These are phyloP conservation scores for Boletus huronensis DNA, from an alignment of 768 basidiomycete species.

Conservation along the genomic window DNA sequence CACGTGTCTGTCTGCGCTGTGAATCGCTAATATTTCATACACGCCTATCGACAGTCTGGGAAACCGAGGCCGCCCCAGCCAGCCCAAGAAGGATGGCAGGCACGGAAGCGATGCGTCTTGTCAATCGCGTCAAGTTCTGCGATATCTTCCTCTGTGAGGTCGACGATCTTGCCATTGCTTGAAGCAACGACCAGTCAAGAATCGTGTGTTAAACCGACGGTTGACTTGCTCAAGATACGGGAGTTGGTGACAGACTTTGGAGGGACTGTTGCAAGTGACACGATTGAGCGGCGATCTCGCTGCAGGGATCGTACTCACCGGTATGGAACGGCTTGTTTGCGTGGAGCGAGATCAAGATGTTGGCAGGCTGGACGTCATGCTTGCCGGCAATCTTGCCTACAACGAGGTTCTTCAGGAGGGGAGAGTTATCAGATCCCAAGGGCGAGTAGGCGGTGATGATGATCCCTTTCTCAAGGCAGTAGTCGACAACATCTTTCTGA, in stretches of 20 bases:
- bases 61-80: conserved; percentile 60
- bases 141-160: conserved; percentile 59
- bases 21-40: not conserved
- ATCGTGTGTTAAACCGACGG: not conserved
- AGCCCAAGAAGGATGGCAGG: conserved; percentile 59
- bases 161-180: conserved; percentile 55
- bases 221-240: conserved; percentile 50
- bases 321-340: conserved; percentile 59
- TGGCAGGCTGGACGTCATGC: conserved; percentile 53
- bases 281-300: not conserved
- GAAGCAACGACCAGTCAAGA: not conserved
- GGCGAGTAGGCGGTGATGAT: conserved; percentile 73
- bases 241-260: conserved; percentile 70
- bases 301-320: conserved; percentile 28
- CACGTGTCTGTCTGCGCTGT: not conserved
- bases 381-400: conserved; percentile 59
- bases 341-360: conserved; percentile 65
- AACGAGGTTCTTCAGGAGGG: conserved; percentile 54
- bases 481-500: conserved; percentile 60
- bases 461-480: conserved; percentile 60
- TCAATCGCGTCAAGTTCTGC: conserved; percentile 51
- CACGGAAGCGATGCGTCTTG: conserved; percentile 57
- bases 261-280: conserved; percentile 41
- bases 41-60: conserved; percentile 41
- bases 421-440: conserved; percentile 64